Percentiles rank a stretch among this genome's conserved stretches.
Conservation (phyloP, 805 yeast species). For the Ogataea wickerhamii region DNA sequence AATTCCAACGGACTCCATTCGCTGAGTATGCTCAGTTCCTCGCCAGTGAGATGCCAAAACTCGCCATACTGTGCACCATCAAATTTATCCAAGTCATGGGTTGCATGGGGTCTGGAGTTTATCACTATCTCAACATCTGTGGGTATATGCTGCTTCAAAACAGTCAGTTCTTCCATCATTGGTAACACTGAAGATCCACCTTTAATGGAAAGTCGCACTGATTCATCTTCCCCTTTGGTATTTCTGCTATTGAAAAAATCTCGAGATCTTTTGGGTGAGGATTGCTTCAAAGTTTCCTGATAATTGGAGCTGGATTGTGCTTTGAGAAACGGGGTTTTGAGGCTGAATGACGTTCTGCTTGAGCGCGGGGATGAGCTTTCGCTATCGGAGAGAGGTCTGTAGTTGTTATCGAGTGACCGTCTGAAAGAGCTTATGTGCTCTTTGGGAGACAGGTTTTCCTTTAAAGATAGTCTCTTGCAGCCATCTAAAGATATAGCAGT, state of each 20-base stretch:
- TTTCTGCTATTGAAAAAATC: slow-evolving; percentile 11
- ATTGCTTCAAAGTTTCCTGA: slow-evolving; percentile 6
- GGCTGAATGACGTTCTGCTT: neutral
- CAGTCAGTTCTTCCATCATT: slow-evolving; percentile 5
- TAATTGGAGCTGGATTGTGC: slow-evolving; percentile 8
- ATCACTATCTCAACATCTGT: slow-evolving; percentile 21
- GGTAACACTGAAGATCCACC: slow-evolving; percentile 7
- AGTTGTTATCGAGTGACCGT: neutral
- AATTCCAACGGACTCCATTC: slow-evolving; percentile 28
- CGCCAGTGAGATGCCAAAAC: slow-evolving; percentile 28
- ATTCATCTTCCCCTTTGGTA: slow-evolving; percentile 8
- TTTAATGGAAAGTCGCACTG: slow-evolving; percentile 3
- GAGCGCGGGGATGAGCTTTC: slow-evolving; percentile 1
- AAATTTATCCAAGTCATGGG: slow-evolving; percentile 22
- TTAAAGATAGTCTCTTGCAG: neutral
- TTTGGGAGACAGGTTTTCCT: neutral
- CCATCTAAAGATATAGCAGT: neutral
- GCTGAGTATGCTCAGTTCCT: slow-evolving; percentile 20
- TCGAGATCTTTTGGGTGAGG: slow-evolving; percentile 6
- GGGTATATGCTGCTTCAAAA: slow-evolving; percentile 18
- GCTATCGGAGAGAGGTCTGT: neutral
- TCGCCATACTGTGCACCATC: slow-evolving; percentile 24
- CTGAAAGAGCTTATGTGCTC: neutral
- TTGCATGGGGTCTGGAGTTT: slow-evolving; percentile 26
- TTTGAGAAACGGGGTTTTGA: slow-evolving; percentile 8